Base-by-base conservation (phyloP, 306 rosid genomes). In the Quercus wislizeni region DNA sequence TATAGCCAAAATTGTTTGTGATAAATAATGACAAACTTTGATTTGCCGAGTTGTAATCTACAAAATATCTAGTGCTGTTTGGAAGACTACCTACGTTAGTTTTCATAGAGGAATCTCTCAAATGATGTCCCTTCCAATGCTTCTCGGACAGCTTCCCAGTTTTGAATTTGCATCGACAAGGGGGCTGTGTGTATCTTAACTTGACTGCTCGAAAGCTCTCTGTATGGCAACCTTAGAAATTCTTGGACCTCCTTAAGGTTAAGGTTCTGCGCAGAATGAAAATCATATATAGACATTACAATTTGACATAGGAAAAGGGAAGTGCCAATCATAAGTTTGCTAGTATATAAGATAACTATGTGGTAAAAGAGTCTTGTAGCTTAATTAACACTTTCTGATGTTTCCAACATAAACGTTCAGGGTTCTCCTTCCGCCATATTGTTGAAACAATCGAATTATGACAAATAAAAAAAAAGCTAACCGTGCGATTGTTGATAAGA, bases 181-280 rank as follows among this genome's bases (percentile, higher is more conserved):
- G 91, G 82, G 3, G 87, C 87, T 5, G 84, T 86, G 75, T 92
- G 94, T 70, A 87, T 92, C 90, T 78, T 90, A 0, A 90, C 86
- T 59, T 87, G 94, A n/a, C 80, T 86, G 74, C 92, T 92, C 76
- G 79, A 58, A 2, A 90, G 81, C 51, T 87, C 87, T 76, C 78
- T 87, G 62, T 79, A 64, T 51, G 97, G 91, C 57, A 88, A 84
- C 68, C 82, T 81, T 1, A 87, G 78, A 80, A 92, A 92, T 78
- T 90, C 90, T 73, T 90, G 92, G 74, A 92, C 89, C 56, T 87
- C 92, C 73, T 82, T 78, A 1, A 88, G 85, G 83, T 85, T 88
- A 1, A 88, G 86, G 83, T 85, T 90, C 94, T 92, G 84, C 19
- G 58, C 64, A 27, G 1, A 62, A 0, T 55, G 21, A 72, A 23